Evolutionary conservation across 495 filamentous ascomycete genomes (phyloP).

Genomic region (Penicillium paradoxum): DNA sequence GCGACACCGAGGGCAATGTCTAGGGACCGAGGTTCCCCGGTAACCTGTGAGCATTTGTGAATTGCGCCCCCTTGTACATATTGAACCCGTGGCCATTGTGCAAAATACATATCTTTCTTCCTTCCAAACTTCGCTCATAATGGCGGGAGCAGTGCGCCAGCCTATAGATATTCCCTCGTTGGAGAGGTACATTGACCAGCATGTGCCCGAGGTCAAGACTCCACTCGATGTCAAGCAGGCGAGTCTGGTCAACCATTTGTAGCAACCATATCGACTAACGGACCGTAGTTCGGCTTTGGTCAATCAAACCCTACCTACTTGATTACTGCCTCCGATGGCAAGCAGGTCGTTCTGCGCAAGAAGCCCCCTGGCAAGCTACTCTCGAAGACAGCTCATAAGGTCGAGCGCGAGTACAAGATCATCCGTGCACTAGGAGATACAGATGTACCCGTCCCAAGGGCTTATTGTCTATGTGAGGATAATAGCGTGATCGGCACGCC

Average conservation of each 20-base stretch:
- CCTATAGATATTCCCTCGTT: conserved; percentile 75
- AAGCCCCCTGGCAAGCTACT: conserved; percentile 90
- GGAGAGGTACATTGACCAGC: conserved; percentile 67
- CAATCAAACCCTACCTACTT: conserved; percentile 97
- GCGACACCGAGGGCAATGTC: conserved; percentile 8
- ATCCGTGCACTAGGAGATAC: conserved; percentile 75
- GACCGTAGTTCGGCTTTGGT: conserved; percentile 79
- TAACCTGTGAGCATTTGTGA: neutral
- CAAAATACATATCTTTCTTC: neutral
- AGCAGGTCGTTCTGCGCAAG: conserved; percentile 82
- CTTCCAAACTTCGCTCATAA: conserved; percentile 28
- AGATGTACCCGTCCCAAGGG: conserved; percentile 80
- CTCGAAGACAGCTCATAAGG: conserved; percentile 88
- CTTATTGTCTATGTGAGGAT: conserved; percentile 85
- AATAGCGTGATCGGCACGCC: conserved; percentile 71
- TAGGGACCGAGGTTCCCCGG: conserved; percentile 30
- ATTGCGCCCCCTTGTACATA: neutral
- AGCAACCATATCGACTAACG: neutral
- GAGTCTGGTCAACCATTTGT: conserved; percentile 10
- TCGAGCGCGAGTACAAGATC: conserved; percentile 91
- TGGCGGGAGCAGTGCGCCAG: conserved; percentile 87
- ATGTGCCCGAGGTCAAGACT: conserved; percentile 72
- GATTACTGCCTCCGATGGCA: conserved; percentile 61
- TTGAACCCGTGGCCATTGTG: neutral
- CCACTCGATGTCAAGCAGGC: conserved; percentile 89